Evolutionary conservation across 257 asterid genomes (phyloP).

Genomic region (Misopates orontium): DNA sequence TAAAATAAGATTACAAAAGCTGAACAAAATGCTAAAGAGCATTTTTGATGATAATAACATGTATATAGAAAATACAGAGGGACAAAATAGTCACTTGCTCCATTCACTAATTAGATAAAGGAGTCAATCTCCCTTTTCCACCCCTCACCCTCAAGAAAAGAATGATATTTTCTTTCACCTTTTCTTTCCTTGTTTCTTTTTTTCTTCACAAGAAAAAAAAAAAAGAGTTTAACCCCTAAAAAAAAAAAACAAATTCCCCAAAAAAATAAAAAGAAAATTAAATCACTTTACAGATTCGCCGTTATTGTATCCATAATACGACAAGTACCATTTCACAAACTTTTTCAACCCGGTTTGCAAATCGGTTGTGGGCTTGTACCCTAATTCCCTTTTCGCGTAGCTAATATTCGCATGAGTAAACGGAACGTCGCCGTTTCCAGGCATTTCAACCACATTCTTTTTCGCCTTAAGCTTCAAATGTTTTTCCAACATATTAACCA

Average conservation of each 20-base stretch:
- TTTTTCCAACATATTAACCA: constrained; percentile 70
- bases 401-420: constrained; percentile 78
- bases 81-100: no score
- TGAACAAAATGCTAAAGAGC: no score
- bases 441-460: constrained; percentile 64
- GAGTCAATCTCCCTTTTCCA: background rate
- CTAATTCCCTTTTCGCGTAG: constrained; percentile 62
- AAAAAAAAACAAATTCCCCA: background rate
- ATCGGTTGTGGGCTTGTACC: constrained; percentile 76
- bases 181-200: constrained; percentile 1
- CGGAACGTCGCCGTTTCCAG: constrained; percentile 92
- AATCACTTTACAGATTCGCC: constrained; percentile 55
- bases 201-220: constrained; percentile 11
- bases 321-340: constrained; percentile 74
- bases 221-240: constrained; percentile 20
- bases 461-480: constrained; percentile 67
- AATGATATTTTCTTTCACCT: constrained; percentile 36
- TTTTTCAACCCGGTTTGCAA: constrained; percentile 83
- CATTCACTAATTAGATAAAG: no score
- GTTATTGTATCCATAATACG: constrained; percentile 61
- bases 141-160: constrained; percentile 41
- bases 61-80: no score
- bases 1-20: no score
- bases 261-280: constrained; percentile 12
- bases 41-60: no score